phyloP scores from a whole-genome alignment of 2,329 filamentous ascomycete species.

The Boeremia exigua region DNA sequence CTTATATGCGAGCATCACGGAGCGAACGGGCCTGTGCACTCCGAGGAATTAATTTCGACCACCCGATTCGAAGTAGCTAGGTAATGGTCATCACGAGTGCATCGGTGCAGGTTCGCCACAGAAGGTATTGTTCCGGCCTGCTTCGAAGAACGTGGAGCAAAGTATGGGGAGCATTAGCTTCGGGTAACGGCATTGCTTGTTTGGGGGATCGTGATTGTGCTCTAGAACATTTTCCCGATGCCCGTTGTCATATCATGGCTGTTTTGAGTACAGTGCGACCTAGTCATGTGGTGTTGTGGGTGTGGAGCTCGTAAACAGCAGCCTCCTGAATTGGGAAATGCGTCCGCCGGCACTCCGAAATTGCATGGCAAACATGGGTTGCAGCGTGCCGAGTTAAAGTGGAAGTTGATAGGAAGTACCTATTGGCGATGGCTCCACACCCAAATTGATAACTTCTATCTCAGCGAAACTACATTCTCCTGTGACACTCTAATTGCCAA shows the following conservation, averaged over 20 bases:
- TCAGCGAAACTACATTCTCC: too few species aligned
- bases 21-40: background rate
- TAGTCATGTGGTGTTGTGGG: conserved; percentile 1
- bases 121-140: conserved; percentile 14
- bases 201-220: conserved; percentile 3
- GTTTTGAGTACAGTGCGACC: conserved; percentile 1
- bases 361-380: background rate
- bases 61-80: conserved; percentile 11
- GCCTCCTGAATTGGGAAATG: conserved; percentile 24
- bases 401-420: too few species aligned
- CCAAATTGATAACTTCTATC: too few species aligned
- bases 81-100: conserved; percentile 20
- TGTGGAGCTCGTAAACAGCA: conserved; percentile 6
- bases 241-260: conserved; percentile 8
- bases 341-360: conserved; percentile 20
- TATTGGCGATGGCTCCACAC: too few species aligned
- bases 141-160: conserved; percentile 7
- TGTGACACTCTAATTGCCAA: too few species aligned
- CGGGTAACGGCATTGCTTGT: conserved; percentile 13
- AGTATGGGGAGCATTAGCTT: conserved; percentile 28
- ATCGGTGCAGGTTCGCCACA: conserved; percentile 9
- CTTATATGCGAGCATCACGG: background rate
- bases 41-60: background rate
- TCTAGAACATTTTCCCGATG: conserved; percentile 4
- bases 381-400: background rate